Conservation (phyloP, 352 stramenopile genomes). For the Globisporangium uncinulatum region DNA sequence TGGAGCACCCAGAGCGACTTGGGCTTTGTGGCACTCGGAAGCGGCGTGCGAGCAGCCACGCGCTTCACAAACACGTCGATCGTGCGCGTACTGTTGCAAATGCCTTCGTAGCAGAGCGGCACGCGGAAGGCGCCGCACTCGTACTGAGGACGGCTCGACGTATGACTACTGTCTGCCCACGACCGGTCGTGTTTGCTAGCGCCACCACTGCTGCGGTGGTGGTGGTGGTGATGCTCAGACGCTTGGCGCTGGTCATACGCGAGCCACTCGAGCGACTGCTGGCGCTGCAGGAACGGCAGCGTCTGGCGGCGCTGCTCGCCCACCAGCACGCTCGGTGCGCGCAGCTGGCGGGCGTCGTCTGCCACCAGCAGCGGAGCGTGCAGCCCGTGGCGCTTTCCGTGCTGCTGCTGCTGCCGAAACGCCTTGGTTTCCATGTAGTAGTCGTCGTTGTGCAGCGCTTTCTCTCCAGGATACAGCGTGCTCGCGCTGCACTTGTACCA, state of each 20-base stretch:
- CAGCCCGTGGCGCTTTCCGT: conserved; percentile 4
- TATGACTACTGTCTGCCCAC: not conserved
- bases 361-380: not conserved
- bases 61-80: conserved; percentile 50
- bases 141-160: conserved; percentile 10
- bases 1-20: conserved; percentile 71
- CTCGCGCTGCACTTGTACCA: conserved; percentile 28
- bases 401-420: conserved; percentile 5
- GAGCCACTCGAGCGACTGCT: conserved; percentile 19
- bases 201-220: not conserved
- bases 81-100: conserved; percentile 19
- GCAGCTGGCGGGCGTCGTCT: not conserved
- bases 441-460: conserved; percentile 9
- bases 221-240: not conserved
- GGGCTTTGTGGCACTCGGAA: conserved; percentile 4
- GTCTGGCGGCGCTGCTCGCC: conserved; percentile 11
- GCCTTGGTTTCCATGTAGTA: conserved; percentile 22
- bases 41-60: conserved; percentile 21
- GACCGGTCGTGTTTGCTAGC: not conserved
- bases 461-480: conserved; percentile 12
- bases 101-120: conserved; percentile 24
- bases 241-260: conserved; percentile 1
- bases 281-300: conserved; percentile 18
- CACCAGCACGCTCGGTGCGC: conserved; percentile 5
- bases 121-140: conserved; percentile 26